Percentiles rank a stretch among this genome's conserved stretches.
phyloP scores from a whole-genome alignment of 2,329 filamentous ascomycete species.

The Trichophyton schoenleinii region DNA sequence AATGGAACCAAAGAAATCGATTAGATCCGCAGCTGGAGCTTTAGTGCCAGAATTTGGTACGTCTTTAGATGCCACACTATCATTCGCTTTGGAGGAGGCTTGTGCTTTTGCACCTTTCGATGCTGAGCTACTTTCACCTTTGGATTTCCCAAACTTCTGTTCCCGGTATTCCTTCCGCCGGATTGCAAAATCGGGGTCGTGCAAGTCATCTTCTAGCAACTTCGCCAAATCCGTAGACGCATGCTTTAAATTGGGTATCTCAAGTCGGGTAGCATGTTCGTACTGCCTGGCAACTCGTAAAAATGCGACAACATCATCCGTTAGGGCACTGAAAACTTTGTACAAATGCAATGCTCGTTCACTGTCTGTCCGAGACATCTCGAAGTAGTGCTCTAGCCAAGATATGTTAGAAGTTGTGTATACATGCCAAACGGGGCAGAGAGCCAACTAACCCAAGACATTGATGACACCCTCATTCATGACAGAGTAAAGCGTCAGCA shows the following conservation, averaged over 20 bases:
- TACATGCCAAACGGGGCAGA: conserved; percentile 2
- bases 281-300: conserved; percentile 77
- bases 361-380: conserved; percentile 90
- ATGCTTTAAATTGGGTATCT: conserved; percentile 95
- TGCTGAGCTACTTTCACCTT: conserved; percentile 29
- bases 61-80: conserved; percentile 16
- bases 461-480: conserved; percentile 97
- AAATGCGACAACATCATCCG: conserved; percentile 83
- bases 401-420: conserved; percentile 1
- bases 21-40: conserved; percentile 53
- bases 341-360: conserved; percentile 87
- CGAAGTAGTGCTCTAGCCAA: conserved; percentile 76
- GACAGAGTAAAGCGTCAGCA: conserved; percentile 81
- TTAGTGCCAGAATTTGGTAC: conserved; percentile 24
- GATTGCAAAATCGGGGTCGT: conserved; percentile 88
- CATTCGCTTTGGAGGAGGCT: conserved; percentile 22
- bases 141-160: conserved; percentile 62
- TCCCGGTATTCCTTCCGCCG: conserved; percentile 85
- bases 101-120: conserved; percentile 14
- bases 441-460: conserved; percentile 58
- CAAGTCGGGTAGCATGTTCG: conserved; percentile 77
- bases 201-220: conserved; percentile 85
- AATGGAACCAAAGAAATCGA: conserved; percentile 90
- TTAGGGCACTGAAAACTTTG: conserved; percentile 80
- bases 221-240: conserved; percentile 82